Conservation (phyloP, 192 early-diverging fungal genomes). For the Jimgerdemannia lactiflua region DNA sequence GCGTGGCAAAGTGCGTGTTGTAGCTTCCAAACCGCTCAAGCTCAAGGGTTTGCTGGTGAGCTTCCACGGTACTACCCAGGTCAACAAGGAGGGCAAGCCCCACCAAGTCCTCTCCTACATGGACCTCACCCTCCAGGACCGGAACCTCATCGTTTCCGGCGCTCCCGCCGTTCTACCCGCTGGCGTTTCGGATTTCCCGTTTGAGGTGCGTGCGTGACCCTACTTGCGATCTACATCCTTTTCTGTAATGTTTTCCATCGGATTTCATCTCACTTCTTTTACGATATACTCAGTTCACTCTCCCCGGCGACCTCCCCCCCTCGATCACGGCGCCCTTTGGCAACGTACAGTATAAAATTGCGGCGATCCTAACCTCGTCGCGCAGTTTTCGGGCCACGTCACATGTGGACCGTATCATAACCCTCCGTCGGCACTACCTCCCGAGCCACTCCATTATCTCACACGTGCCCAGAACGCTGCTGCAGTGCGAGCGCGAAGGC, state of each 20-base stretch:
- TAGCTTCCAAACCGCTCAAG: background rate
- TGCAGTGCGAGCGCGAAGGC: background rate
- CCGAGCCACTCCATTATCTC: background rate
- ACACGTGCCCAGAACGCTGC: background rate
- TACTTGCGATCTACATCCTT: no score
- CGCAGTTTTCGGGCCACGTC: background rate
- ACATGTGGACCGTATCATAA: background rate
- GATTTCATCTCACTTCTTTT: no score
- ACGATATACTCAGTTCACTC: background rate
- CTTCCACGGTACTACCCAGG: background rate
- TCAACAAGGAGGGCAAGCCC: background rate
- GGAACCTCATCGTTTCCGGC: background rate
- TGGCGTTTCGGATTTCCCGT: background rate
- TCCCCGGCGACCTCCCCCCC: background rate
- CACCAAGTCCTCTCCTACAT: background rate
- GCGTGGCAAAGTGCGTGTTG: background rate
- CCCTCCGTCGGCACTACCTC: background rate
- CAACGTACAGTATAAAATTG: background rate
- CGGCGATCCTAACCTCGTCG: background rate
- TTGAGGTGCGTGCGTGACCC: background rate
- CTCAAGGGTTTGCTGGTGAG: background rate
- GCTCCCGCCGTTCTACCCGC: background rate
- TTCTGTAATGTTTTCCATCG: no score
- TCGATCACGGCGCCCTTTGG: background rate
- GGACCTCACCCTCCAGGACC: background rate